These are phyloP conservation scores for Mortierella alpina DNA, from an alignment of 192 early-diverging fungal genomes.

Conservation along the genomic window DNA sequence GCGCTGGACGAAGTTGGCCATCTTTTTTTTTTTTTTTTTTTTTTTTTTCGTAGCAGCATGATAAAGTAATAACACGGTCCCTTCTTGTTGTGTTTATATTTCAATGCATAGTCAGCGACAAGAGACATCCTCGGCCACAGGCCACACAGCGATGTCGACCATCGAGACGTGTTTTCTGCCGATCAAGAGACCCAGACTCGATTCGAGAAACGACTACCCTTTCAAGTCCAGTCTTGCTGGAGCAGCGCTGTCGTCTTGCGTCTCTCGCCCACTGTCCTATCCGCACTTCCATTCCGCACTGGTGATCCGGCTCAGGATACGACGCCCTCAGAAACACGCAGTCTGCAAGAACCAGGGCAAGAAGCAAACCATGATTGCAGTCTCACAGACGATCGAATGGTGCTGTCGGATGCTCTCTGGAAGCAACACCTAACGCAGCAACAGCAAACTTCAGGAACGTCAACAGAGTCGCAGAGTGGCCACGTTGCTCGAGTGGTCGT, in stretches of 20 bases:
- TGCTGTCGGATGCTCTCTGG: background rate
- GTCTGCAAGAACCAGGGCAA: too few species aligned
- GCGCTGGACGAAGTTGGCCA: too few species aligned
- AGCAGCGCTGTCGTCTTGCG: conserved; percentile 15
- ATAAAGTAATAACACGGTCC: background rate
- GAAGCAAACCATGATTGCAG: background rate
- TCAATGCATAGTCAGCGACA: conserved; percentile 7
- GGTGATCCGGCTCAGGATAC: background rate
- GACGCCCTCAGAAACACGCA: too few species aligned
- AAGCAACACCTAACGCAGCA: background rate
- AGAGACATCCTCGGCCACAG: conserved; percentile 20
- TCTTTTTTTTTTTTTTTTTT: too few species aligned
- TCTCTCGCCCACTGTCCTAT: background rate
- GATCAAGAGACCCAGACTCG: conserved; percentile 4
- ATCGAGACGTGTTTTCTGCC: conserved; percentile 7
- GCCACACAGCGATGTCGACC: background rate
- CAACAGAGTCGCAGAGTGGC: background rate
- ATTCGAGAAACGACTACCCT: conserved; percentile 31
- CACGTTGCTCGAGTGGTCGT: conserved; percentile 9
- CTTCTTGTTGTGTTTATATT: background rate
- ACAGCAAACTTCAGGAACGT: background rate
- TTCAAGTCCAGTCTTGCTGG: conserved; percentile 41
- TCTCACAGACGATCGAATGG: background rate
- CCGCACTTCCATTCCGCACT: background rate
- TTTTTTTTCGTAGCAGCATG: too few species aligned